Conservation (phyloP, 2,329 filamentous ascomycete species). For the Fusarium praegraminearum region DNA sequence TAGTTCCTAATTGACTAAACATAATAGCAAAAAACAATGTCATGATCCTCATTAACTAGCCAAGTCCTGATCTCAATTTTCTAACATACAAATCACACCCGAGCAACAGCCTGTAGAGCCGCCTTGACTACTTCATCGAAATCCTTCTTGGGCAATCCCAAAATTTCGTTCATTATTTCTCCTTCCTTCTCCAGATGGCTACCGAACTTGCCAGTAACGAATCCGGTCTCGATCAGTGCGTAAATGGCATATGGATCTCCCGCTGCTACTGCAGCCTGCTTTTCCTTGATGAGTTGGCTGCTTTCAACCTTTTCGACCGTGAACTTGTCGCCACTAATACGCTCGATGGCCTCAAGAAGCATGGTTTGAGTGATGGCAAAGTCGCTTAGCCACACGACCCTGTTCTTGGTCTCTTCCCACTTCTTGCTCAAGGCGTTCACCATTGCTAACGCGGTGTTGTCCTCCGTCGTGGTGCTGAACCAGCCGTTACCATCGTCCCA, state of each 20-base stretch:
- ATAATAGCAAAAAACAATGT: no score
- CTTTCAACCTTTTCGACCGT: conserved; percentile 3
- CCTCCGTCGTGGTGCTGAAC: conserved; percentile 17
- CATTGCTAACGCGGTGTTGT: conserved; percentile 12
- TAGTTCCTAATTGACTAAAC: no score
- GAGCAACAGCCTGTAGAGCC: neutral
- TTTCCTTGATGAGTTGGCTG: neutral
- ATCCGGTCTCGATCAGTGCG: conserved; percentile 7
- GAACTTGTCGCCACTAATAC: neutral
- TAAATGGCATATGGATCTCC: conserved; percentile 1
- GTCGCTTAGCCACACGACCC: conserved; percentile 7
- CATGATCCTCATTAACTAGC: neutral
- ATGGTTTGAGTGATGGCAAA: conserved; percentile 16
- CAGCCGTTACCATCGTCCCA: conserved; percentile 18
- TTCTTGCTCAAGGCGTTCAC: conserved; percentile 1
- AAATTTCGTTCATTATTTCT: neutral
- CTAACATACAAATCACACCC: neutral
- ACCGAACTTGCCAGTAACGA: conserved; percentile 5
- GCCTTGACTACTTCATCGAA: neutral
- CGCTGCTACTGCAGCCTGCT: neutral
- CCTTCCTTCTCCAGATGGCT: conserved; percentile 18
- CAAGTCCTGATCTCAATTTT: rapidly evolving
- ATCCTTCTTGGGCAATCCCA: conserved; percentile 1
- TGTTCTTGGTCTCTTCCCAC: conserved; percentile 19
- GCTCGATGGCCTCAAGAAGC: conserved; percentile 4